Conservation (phyloP, 2,329 filamentous ascomycete genomes). For the Botrytis fabae region DNA sequence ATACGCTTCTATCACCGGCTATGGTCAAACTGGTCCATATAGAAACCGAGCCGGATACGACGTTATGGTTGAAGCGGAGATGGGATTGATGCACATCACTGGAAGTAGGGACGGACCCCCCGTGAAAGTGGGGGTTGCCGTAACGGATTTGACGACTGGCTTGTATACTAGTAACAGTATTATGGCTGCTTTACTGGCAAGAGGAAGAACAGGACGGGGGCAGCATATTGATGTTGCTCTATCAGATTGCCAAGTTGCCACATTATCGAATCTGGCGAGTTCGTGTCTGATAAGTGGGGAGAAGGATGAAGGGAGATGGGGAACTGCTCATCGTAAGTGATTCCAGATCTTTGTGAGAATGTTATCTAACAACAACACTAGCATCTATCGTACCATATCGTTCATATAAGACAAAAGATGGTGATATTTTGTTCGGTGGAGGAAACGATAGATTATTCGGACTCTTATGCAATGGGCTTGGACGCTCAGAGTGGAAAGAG, state of each 20-base stretch:
- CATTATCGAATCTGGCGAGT: constrained; percentile 91
- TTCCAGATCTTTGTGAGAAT: too few relatives aligned
- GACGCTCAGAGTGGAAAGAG: constrained; percentile 58
- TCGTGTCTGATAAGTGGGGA: constrained; percentile 86
- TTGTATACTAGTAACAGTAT: constrained; percentile 94
- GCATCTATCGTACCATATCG: constrained; percentile 97
- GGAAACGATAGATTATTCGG: constrained; percentile 72
- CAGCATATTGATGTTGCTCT: constrained; percentile 91
- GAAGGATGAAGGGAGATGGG: constrained; percentile 88
- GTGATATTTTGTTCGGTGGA: constrained; percentile 69
- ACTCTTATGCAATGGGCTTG: constrained; percentile 61
- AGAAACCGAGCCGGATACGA: constrained; percentile 88
- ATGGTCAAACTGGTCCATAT: constrained; percentile 93
- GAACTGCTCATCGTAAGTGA: constrained; percentile 84
- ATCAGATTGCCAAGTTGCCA: constrained; percentile 93
- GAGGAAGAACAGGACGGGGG: constrained; percentile 72
- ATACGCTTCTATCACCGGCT: constrained; percentile 95
- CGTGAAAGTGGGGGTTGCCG: constrained; percentile 95
- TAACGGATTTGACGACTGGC: constrained; percentile 93
- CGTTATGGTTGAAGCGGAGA: constrained; percentile 98
- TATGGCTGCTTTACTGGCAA: constrained; percentile 84
- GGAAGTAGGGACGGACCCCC: constrained; percentile 84
- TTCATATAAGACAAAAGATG: constrained; percentile 73
- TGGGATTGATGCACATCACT: constrained; percentile 98
- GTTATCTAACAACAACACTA: constrained; percentile 40